Percentiles rank a stretch among this genome's conserved stretches.
Conservation (phyloP, 1,139 yeast genomes). For the Nadsonia starkeyi-henricii region DNA sequence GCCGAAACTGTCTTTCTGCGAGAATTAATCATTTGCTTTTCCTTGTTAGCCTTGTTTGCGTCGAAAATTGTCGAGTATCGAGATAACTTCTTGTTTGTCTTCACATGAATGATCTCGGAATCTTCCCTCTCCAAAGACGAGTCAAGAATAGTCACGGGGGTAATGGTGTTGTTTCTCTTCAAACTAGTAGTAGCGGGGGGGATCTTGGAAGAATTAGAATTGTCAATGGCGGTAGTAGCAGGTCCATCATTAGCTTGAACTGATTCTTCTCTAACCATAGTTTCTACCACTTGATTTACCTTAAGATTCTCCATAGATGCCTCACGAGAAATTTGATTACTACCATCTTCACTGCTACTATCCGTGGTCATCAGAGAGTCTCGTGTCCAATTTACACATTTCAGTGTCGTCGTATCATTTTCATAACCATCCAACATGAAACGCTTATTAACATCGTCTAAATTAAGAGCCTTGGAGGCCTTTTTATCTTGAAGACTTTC, state of each 20-base stretch:
- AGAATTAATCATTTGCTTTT: background rate
- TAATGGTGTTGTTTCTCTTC: background rate
- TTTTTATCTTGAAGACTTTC: conserved; percentile 5
- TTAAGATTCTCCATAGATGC: background rate
- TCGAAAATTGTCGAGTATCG: background rate
- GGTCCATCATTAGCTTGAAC: too few species aligned
- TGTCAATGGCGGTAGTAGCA: background rate
- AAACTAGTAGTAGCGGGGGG: background rate
- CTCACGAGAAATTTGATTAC: background rate
- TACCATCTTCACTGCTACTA: background rate
- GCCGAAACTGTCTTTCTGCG: background rate
- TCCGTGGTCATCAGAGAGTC: conserved; percentile 2
- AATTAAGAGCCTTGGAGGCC: background rate
- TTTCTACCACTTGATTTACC: background rate
- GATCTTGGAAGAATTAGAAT: background rate
- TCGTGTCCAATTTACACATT: conserved; percentile 13
- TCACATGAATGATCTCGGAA: background rate
- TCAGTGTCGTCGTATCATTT: conserved; percentile 12
- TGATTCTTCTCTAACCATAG: background rate
- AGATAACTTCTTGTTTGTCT: background rate
- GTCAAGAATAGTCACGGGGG: background rate
- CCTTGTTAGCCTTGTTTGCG: background rate
- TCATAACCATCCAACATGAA: conserved; percentile 19
- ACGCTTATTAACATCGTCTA: conserved; percentile 7
- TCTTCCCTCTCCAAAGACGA: background rate